Evolutionary conservation across 352 stramenopile genomes (phyloP), one percentile per base, ranked within the genome.

Genomic region (Globisporangium paroecandrum): DNA sequence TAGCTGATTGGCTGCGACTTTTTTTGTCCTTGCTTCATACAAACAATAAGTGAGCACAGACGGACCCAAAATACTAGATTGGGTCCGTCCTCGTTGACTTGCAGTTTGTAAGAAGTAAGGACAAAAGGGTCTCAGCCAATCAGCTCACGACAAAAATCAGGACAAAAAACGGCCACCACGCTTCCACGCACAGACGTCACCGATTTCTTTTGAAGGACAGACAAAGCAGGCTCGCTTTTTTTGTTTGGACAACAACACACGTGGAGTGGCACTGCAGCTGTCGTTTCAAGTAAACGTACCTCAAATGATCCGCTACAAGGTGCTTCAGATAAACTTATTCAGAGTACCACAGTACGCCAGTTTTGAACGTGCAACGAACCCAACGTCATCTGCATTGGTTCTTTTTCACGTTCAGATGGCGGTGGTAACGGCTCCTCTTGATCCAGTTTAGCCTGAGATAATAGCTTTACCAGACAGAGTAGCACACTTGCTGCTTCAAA

Each of bases 151-250:
- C 29, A 32, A 32, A 32, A 32, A 8, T 4, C 29, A 32, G 29
- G 29, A 32, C 29, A 32, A 32, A 32, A 32, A 32, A 32, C 29
- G 29, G 29, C 29, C 29, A 32, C 29, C 4, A 0, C 29, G 29
- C 12, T 64, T 74, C 69, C 71, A 91, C 83, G 75, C 81, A 77
- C 69, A 74, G 69, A 72, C 75, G 82, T 91, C 83, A 89, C 69
- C 27, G 57, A 47, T 53, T 12, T 22, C 57, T 36, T 83, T 85
- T 86, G 77, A 64, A 58, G 64, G 47, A 59, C 51, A 53, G 41
- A 18, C 41, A 49, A 27, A 56, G 13, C 13, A 20, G 36, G 25
- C 18, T 29, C 22, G 57, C 38, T 24, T 24, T 36, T 76, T 76
- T 67, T 71, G 69, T 66, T 47, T 76, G 43, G 69, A 56, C 34